Conservation (phyloP, 306 rosid species). For the Acacia crassicarpa region DNA sequence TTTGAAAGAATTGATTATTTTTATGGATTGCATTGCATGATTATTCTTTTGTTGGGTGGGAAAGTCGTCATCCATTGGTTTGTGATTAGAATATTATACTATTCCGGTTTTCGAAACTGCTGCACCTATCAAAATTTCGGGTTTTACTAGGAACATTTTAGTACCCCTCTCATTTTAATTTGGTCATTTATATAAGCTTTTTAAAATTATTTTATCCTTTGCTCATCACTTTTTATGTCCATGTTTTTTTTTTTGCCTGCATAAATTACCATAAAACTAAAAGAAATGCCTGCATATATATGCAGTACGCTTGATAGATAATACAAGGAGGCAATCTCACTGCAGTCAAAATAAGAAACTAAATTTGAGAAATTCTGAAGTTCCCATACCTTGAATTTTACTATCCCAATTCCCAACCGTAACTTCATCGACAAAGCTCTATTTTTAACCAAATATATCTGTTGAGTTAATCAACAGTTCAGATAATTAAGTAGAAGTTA, state of each 20-base stretch:
- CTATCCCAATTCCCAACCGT: neutral
- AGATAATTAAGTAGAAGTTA: neutral
- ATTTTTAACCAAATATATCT: neutral
- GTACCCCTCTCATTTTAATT: neutral
- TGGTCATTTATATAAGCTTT: neutral
- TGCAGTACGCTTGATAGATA: neutral
- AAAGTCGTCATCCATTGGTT: neutral
- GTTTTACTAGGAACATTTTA: neutral
- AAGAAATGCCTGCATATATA: neutral
- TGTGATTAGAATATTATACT: neutral
- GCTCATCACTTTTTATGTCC: neutral
- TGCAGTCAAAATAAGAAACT: neutral
- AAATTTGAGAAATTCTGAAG: neutral
- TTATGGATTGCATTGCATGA: neutral
- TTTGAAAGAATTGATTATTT: neutral
- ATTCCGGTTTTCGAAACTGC: neutral
- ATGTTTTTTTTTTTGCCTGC: neutral
- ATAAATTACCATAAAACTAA: neutral
- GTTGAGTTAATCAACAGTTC: neutral
- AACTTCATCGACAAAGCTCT: neutral
- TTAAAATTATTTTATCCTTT: neutral
- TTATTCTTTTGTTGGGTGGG: too few species aligned
- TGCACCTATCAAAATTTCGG: neutral
- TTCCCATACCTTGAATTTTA: neutral
- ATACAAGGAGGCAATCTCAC: neutral